phyloP scores from a whole-genome alignment of 345 rosid species.

The Moricandia moricandioides region DNA sequence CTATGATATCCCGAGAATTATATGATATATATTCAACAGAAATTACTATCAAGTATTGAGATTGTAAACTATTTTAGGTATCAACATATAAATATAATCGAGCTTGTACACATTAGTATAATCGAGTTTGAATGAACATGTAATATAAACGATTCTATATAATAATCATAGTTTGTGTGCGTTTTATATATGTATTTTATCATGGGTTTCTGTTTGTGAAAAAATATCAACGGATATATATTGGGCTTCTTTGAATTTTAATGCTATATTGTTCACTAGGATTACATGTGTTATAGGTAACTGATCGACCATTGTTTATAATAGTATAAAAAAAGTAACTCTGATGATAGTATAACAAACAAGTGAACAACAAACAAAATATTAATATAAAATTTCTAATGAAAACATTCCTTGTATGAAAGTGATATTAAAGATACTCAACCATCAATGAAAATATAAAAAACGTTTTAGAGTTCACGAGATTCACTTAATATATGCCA shows the following conservation, averaged over 20 bases:
- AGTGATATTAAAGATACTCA: neutral
- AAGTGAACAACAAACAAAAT: neutral
- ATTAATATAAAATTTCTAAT: neutral
- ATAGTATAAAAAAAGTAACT: neutral
- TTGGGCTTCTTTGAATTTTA: neutral
- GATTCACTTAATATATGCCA: neutral
- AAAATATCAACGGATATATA: neutral
- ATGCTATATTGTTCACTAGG: neutral
- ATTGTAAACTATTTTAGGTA: conserved; percentile 12
- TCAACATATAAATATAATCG: neutral
- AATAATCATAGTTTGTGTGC: neutral
- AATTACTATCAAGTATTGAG: neutral
- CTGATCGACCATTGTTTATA: neutral
- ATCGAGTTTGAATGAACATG: neutral
- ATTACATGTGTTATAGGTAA: neutral
- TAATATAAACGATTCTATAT: neutral
- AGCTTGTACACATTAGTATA: conserved; percentile 5
- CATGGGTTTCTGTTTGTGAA: conserved; percentile 11
- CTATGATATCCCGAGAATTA: conserved; percentile 35
- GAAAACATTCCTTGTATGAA: neutral
- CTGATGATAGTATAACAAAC: neutral
- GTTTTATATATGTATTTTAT: conserved; percentile 15
- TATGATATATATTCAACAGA: conserved; percentile 1
- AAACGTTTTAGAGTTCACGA: neutral
- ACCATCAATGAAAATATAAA: neutral